Evolutionary conservation across 768 basidiomycete species (phyloP).

Genomic region (Kwoniella sp.): DNA sequence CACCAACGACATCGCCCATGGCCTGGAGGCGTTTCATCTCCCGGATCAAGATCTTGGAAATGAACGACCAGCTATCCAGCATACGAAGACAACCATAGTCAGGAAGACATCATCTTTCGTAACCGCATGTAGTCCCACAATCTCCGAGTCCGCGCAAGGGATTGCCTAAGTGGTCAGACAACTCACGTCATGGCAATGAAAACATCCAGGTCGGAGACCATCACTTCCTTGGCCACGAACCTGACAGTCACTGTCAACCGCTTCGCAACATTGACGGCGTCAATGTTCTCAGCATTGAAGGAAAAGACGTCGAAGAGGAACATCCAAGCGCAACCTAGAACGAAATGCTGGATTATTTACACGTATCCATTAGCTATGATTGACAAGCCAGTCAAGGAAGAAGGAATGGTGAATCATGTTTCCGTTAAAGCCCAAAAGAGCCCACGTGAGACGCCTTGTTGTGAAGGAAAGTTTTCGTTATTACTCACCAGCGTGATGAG

Average conservation of each 20-base stretch:
- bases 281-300: conserved; percentile 35
- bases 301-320: conserved; percentile 35
- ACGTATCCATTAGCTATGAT: background rate
- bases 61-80: conserved; percentile 49
- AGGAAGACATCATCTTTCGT: too few species aligned
- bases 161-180: background rate
- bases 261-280: conserved; percentile 38
- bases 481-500: conserved; percentile 37
- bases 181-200: conserved; percentile 51
- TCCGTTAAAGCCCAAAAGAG: too few species aligned
- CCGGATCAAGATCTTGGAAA: conserved; percentile 45
- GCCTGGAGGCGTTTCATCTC: conserved; percentile 45
- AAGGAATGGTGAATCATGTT: background rate
- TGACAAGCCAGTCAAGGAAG: too few species aligned
- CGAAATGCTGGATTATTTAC: conserved; percentile 39
- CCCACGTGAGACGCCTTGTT: background rate
- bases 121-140: background rate
- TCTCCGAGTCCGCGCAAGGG: background rate
- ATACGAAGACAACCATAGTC: background rate
- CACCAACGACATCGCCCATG: conserved; percentile 32
- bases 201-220: conserved; percentile 38
- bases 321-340: conserved; percentile 48
- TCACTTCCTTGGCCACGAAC: conserved; percentile 10
- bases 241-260: conserved; percentile 33
- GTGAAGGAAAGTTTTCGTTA: too few species aligned